Evolutionary conservation across 2,329 filamentous ascomycete genomes (phyloP).

Genomic region (Cercospora brassicicola): DNA sequence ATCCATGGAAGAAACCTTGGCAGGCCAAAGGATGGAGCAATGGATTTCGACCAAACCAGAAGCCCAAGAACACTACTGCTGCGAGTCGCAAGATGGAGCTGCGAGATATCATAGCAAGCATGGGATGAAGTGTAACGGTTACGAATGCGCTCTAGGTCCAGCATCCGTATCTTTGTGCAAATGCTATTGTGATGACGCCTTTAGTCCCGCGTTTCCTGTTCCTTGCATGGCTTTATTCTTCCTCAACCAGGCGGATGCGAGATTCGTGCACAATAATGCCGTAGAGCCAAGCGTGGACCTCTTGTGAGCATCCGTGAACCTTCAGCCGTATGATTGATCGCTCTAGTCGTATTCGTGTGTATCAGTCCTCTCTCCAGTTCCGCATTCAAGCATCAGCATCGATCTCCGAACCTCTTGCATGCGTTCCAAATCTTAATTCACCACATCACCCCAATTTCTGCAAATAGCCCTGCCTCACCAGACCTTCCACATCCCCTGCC

Average conservation of each 20-base stretch:
- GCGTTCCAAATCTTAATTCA: not conserved
- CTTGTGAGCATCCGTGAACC: not conserved
- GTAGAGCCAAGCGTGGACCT: not conserved
- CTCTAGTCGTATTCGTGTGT: not conserved
- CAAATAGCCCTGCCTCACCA: constrained; percentile 92
- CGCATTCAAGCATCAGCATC: not conserved
- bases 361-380: not conserved
- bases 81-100: not conserved
- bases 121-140: not conserved
- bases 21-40: not conserved
- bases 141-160: not conserved
- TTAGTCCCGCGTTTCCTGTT: not conserved
- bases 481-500: constrained; percentile 88
- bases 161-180: not conserved
- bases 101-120: not conserved
- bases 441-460: constrained; percentile 58
- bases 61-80: not conserved
- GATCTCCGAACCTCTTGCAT: not conserved
- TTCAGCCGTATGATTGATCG: not conserved
- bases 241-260: not conserved
- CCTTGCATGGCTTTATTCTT: not conserved
- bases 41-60: not conserved
- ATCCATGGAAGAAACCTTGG: not conserved
- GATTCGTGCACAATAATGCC: not conserved
- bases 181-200: not conserved